Evolutionary conservation across 176 grass and related monocot genomes (phyloP).

Genomic region (Phoenix roebelenii): DNA sequence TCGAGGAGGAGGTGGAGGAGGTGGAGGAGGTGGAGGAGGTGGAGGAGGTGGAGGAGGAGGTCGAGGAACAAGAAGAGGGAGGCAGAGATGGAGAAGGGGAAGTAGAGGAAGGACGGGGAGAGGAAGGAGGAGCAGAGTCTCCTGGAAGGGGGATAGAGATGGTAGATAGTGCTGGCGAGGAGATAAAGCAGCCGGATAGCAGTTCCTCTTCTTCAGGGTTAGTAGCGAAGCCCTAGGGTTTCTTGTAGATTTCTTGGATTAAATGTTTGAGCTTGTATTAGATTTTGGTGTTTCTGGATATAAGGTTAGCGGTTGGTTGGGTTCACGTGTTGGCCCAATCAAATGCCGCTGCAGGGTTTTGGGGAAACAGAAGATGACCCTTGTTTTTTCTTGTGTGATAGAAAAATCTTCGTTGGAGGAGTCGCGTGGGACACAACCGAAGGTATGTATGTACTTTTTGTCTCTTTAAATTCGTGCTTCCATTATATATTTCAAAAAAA

Average conservation of each 20-base stretch:
- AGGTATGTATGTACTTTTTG: slow-evolving; percentile 36
- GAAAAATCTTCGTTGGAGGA: slow-evolving; percentile 97
- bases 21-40: slow-evolving; percentile 31
- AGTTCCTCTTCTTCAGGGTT: slow-evolving; percentile 59
- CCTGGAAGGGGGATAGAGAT: not conserved
- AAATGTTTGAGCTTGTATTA: not conserved
- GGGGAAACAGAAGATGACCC: not conserved
- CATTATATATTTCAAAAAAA: too few species aligned
- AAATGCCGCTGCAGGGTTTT: not conserved
- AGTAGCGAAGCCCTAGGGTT: slow-evolving; percentile 26
- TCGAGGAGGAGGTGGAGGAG: slow-evolving; percentile 35
- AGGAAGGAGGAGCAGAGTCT: not conserved
- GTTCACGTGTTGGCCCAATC: too few species aligned
- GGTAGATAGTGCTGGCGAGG: slow-evolving; percentile 11
- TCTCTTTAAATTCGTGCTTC: too few species aligned
- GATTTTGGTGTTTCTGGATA: too few species aligned
- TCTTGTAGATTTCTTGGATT: not conserved
- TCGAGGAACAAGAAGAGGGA: slow-evolving; percentile 1
- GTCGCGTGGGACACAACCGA: slow-evolving; percentile 97
- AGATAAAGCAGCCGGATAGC: slow-evolving; percentile 21
- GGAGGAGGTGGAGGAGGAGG: slow-evolving; percentile 4
- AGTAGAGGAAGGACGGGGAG: slow-evolving; percentile 17
- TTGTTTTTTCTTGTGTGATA: slow-evolving; percentile 23
- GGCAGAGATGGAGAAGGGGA: slow-evolving; percentile 22
- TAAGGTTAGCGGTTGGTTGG: too few species aligned